Base-by-base conservation (phyloP, 352 stramenopile genomes). In the Globisporangium sylvaticum region DNA sequence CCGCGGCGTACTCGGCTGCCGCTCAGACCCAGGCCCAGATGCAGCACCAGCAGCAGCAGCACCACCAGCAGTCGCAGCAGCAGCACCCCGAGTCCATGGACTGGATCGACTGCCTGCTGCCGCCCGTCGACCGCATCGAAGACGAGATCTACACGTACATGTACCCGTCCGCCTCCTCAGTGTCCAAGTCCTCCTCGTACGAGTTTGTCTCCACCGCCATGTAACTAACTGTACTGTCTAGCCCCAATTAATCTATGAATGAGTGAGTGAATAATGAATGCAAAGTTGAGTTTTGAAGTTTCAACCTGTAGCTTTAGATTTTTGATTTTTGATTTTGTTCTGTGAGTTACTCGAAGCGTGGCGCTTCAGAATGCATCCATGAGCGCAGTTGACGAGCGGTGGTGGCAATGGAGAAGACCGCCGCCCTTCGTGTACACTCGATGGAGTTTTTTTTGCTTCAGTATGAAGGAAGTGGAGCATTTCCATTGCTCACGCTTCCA, bases 31-130 rank as follows among this genome's bases (percentile, higher is more conserved):
- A 42, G 10, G 14, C 4, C 12, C 46, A 54, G n/a, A 27, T 27
- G 20, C 46, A 54, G 20, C 46, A 54, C 37, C 14, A 29, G n/a
- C 27, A n/a, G n/a, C n/a, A n/a, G n/a, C 29, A 60, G 8, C 29
- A 60, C 20, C 55, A 46, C 25, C 20, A 5, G 22, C 52, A 52
- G 32, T 57, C 48, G 20, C 52, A 64, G 31, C 29, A 22, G 72
- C 39, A 75, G n/a, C 68, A 73, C 27, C 60, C 57, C 6, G 79
- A 84, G 64, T 67, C 79, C 27, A 60, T 87, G 55, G 79, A 87
- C 68, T 87, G 79, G 79, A 84, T 87, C 57, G 79, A 85, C 67
- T 84, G 77, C 52, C 52, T 85, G 31, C 65, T 87, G 44, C 79
- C 79, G 25, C 70, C 75, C 7, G 60, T 66, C 12, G 70, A 73